A percentile compares a stretch with the other conserved stretches of the same genome.
phyloP scores from a whole-genome alignment of 495 filamentous ascomycete genomes.

The Lasiosphaeria ovina region DNA sequence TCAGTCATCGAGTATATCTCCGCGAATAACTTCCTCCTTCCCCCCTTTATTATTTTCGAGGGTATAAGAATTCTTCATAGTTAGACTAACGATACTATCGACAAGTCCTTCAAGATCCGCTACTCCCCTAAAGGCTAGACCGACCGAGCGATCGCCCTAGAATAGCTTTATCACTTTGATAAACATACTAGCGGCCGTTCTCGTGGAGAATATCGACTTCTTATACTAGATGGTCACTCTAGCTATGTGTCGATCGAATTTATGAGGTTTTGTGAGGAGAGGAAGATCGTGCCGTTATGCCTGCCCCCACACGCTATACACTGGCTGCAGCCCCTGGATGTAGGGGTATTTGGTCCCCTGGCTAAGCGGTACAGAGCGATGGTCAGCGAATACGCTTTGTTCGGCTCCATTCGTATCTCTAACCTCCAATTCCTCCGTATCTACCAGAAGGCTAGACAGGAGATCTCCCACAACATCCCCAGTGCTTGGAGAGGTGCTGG shows the following conservation, averaged over 20 bases:
- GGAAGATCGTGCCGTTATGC: background rate
- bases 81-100: background rate
- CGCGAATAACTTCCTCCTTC: background rate
- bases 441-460: background rate
- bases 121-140: background rate
- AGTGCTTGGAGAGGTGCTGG: background rate
- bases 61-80: background rate
- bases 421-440: background rate
- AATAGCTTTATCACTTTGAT: constrained; percentile 1
- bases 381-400: background rate
- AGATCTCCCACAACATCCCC: background rate
- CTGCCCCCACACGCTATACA: background rate
- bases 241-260: background rate
- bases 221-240: constrained; percentile 3
- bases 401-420: background rate
- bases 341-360: background rate
- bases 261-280: background rate
- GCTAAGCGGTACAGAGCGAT: background rate
- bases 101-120: background rate
- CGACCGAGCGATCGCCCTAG: background rate
- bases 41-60: constrained; percentile 2
- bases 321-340: background rate
- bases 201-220: background rate
- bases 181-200: background rate
- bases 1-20: constrained; percentile 4